These are phyloP conservation scores for Rhodotorula sp. DNA, from an alignment of 1,284 basidiomycete genomes.

Conservation along the genomic window DNA sequence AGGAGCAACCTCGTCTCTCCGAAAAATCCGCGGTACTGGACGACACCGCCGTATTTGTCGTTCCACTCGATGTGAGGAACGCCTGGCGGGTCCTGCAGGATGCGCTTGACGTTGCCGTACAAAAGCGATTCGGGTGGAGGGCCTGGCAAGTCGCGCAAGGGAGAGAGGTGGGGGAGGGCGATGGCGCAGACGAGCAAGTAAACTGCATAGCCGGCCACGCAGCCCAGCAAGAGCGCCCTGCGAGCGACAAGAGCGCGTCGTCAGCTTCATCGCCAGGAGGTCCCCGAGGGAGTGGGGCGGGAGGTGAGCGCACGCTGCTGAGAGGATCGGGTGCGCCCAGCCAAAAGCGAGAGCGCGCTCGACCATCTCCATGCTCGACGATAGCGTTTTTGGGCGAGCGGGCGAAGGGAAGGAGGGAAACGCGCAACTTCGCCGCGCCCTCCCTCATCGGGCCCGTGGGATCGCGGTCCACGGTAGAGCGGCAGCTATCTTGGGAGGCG, in stretches of 20 bases:
- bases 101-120: constrained; percentile 58
- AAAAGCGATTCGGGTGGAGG: constrained; percentile 55
- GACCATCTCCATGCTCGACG: background rate
- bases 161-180: constrained; percentile 43
- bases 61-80: constrained; percentile 54
- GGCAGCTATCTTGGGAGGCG: no score
- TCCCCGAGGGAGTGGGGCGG: background rate
- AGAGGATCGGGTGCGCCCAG: background rate
- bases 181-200: constrained; percentile 11
- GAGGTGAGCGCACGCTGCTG: background rate
- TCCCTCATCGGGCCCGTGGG: no score
- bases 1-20: constrained; percentile 55
- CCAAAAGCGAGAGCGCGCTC: background rate
- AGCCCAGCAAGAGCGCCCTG: background rate
- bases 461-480: no score
- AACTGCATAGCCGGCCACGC: background rate
- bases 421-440: background rate
- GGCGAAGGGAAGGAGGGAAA: background rate
- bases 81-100: constrained; percentile 60
- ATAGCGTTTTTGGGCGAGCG: background rate
- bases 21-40: constrained; percentile 58
- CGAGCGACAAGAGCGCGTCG: background rate
- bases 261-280: background rate
- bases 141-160: constrained; percentile 51
- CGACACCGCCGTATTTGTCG: constrained; percentile 55